phyloP scores from a whole-genome alignment of 2,329 filamentous ascomycete species.

The Paecilomyces fulvus region DNA sequence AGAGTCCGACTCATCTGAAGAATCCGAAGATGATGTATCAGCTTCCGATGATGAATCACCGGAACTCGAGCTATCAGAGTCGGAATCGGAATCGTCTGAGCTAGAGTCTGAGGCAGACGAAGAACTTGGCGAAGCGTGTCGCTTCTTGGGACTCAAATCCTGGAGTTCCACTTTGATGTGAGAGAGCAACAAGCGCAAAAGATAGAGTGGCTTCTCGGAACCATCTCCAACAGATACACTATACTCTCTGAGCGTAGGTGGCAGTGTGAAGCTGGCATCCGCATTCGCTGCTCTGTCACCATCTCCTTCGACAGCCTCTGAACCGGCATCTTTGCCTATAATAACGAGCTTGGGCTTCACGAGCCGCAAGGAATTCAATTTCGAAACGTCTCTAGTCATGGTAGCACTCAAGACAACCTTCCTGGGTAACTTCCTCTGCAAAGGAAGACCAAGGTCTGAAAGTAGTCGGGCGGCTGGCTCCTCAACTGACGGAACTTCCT shows the following conservation, averaged over 20 bases:
- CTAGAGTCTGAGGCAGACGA: slow-evolving; percentile 3
- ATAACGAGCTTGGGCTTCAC: slow-evolving; percentile 67
- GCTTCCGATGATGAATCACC: slow-evolving; percentile 20
- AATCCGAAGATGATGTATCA: slow-evolving; percentile 24
- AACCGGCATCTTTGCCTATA: slow-evolving; percentile 49
- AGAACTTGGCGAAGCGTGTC: slow-evolving; percentile 3
- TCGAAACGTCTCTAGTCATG: slow-evolving; percentile 77
- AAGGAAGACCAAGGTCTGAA: slow-evolving; percentile 28
- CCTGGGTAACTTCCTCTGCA: slow-evolving; percentile 44
- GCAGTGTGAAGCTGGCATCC: slow-evolving; percentile 49
- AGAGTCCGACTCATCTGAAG: slow-evolving; percentile 11
- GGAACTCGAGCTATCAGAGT: slow-evolving; percentile 5
- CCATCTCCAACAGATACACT: slow-evolving; percentile 61
- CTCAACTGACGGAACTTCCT: slow-evolving; percentile 43
- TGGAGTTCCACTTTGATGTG: slow-evolving; percentile 20
- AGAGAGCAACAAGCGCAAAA: slow-evolving; percentile 63
- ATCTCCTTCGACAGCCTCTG: slow-evolving; percentile 11
- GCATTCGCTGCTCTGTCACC: slow-evolving; percentile 8
- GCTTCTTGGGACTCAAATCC: not conserved
- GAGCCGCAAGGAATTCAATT: slow-evolving; percentile 65
- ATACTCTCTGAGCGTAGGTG: slow-evolving; percentile 53
- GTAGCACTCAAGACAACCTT: slow-evolving; percentile 89
- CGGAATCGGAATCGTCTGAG: slow-evolving; percentile 26
- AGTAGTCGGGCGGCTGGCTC: slow-evolving; percentile 30
- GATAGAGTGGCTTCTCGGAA: slow-evolving; percentile 69